Evolutionary conservation across 1,284 basidiomycete genomes (phyloP).

Genomic region (Cronartium ribicola): DNA sequence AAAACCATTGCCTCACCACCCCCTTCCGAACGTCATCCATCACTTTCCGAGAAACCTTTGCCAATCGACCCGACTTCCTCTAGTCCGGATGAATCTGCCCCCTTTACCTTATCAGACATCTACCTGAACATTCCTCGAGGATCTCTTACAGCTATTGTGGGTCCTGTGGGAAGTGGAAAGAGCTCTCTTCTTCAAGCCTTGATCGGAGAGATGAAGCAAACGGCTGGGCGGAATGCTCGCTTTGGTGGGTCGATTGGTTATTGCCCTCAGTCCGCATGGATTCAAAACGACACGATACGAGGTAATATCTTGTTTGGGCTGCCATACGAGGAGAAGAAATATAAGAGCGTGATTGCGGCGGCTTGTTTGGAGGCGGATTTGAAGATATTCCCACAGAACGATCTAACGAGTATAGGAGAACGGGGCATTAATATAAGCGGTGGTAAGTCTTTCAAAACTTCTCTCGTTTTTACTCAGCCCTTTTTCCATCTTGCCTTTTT

Average conservation of each 20-base stretch:
- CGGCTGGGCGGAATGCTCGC: background rate
- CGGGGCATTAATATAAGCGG: conserved; percentile 62
- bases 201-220: conserved; percentile 21
- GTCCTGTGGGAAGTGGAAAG: conserved; percentile 86
- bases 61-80: no score
- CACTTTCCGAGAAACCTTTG: no score
- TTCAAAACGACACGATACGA: conserved; percentile 86
- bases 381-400: conserved; percentile 86
- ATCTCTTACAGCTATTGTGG: conserved; percentile 77
- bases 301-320: conserved; percentile 89
- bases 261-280: conserved; percentile 72
- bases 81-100: conserved; percentile 46
- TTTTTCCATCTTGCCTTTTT: no score
- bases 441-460: no score
- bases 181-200: conserved; percentile 48
- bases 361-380: conserved; percentile 77
- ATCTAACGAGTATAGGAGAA: conserved; percentile 85
- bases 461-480: no score
- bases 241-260: conserved; percentile 59
- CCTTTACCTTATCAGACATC: conserved; percentile 71
- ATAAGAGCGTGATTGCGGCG: conserved; percentile 67
- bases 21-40: no score
- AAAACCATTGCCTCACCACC: no score
- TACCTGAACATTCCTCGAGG: conserved; percentile 72
- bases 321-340: conserved; percentile 71